A percentile compares a stretch with the other conserved stretches of the same genome.
Evolutionary conservation across 768 basidiomycete species (phyloP).

Genomic region (Lentinula aciculospora): DNA sequence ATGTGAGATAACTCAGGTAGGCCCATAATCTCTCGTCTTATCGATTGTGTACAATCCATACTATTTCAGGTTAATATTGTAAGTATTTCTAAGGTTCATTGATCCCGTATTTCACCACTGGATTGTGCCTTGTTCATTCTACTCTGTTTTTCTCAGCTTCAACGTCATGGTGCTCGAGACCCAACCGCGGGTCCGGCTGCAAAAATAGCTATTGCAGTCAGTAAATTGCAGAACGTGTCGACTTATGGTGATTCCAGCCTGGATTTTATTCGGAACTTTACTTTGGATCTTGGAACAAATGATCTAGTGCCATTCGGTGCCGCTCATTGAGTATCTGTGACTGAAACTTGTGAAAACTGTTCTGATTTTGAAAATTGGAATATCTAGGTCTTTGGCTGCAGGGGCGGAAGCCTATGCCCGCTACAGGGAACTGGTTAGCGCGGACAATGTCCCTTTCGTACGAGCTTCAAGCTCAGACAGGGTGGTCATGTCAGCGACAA

Average conservation of each 20-base stretch:
- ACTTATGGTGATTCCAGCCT: slow-evolving; percentile 40
- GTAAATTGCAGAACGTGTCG: slow-evolving; percentile 45
- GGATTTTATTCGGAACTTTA: slow-evolving; percentile 53
- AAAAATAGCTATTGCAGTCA: slow-evolving; percentile 40
- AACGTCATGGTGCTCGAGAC: slow-evolving; percentile 77
- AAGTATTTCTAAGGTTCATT: too few species aligned
- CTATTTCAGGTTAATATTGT: slow-evolving; percentile 55
- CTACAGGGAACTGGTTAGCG: slow-evolving; percentile 31
- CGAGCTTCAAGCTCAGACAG: slow-evolving; percentile 46
- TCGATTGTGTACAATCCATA: background rate
- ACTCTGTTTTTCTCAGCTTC: slow-evolving; percentile 42
- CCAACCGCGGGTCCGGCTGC: slow-evolving; percentile 50
- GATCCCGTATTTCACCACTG: too few species aligned
- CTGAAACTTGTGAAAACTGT: background rate
- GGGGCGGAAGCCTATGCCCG: slow-evolving; percentile 36
- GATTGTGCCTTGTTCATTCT: too few species aligned
- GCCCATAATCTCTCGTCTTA: background rate
- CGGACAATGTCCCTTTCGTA: slow-evolving; percentile 39
- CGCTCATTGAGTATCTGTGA: slow-evolving; percentile 41
- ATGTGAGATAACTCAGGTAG: slow-evolving; percentile 52
- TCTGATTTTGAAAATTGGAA: background rate
- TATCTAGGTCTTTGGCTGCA: slow-evolving; percentile 38
- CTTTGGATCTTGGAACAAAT: slow-evolving; percentile 50
- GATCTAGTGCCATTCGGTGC: slow-evolving; percentile 67
- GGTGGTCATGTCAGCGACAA: slow-evolving; percentile 60